Percentiles rank a stretch among this genome's conserved stretches.
Conservation (phyloP, 305 asterid species). For the Fraxinus sp. region DNA sequence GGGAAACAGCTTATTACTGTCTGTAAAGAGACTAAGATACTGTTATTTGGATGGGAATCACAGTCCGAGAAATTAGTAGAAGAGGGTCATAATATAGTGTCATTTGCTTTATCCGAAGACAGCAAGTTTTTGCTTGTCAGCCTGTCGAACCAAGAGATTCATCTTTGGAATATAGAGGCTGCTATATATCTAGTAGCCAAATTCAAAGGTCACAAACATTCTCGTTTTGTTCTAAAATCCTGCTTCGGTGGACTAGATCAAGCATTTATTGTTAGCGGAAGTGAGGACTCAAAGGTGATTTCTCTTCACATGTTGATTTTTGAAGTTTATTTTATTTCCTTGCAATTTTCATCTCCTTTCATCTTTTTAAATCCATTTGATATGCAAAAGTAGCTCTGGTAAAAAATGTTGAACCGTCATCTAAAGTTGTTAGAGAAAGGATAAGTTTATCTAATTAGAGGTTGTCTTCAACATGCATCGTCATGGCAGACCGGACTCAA, state of each 20-base stretch:
- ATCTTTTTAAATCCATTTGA: not conserved
- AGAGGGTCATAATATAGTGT: slow-evolving; percentile 67
- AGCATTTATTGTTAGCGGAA: slow-evolving; percentile 81
- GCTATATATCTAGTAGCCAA: slow-evolving; percentile 43
- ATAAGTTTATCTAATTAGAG: not conserved
- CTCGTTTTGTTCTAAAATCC: slow-evolving; percentile 66
- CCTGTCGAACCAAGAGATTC: slow-evolving; percentile 63
- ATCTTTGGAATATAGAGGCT: slow-evolving; percentile 75
- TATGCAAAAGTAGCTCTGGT: not conserved
- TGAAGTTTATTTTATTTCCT: not conserved
- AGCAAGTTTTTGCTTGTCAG: slow-evolving; percentile 69
- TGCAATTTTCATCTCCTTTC: not conserved
- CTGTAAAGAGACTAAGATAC: slow-evolving; percentile 53
- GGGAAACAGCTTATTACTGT: slow-evolving; percentile 71
- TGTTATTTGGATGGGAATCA: slow-evolving; percentile 62
- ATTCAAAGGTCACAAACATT: slow-evolving; percentile 73
- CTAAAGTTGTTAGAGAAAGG: not conserved
- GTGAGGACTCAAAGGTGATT: slow-evolving; percentile 87
- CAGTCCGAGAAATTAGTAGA: slow-evolving; percentile 54
- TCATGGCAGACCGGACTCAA: not conserved
- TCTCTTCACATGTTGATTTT: slow-evolving; percentile 15
- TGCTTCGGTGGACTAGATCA: slow-evolving; percentile 83
- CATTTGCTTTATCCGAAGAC: slow-evolving; percentile 69
- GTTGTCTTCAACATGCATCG: not conserved
- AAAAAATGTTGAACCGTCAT: not conserved